These are phyloP conservation scores for Dactylis glomerata DNA, from an alignment of 176 grass and related monocot genomes.

Conservation along the genomic window DNA sequence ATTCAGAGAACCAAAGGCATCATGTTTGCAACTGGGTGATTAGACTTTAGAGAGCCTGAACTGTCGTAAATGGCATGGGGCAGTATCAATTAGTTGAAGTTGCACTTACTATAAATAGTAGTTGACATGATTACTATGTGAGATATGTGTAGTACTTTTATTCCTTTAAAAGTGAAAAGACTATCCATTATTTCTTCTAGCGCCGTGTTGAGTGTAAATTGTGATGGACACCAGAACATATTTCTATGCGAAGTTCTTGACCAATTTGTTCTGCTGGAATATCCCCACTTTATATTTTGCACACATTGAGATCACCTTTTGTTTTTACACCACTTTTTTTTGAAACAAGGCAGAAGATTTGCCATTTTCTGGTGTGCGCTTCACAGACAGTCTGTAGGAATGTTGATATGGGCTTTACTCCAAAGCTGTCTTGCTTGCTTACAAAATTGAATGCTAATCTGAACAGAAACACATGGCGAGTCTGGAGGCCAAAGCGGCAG, in stretches of 20 bases:
- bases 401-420: not conserved
- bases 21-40: slow-evolving; percentile 17
- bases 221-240: not conserved
- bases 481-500: slow-evolving; percentile 68
- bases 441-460: not conserved
- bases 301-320: not conserved
- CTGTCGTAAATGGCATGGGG: not conserved
- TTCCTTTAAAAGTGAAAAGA: not conserved
- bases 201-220: not conserved
- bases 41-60: not conserved
- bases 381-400: not conserved
- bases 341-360: too few relatives aligned
- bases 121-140: slow-evolving; percentile 2
- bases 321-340: not conserved
- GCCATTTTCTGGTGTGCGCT: not conserved
- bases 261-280: not conserved
- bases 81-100: not conserved
- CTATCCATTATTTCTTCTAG: not conserved
- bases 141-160: not conserved
- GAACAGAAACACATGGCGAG: slow-evolving; percentile 86
- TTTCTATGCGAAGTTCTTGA: not conserved
- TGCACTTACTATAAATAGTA: slow-evolving; percentile 11
- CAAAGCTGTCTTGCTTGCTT: not conserved
- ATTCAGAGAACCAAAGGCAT: not conserved
- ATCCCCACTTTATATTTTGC: too few relatives aligned